phyloP scores from a whole-genome alignment of 2,329 filamentous ascomycete species.

The Talaromyces rugulosus region DNA sequence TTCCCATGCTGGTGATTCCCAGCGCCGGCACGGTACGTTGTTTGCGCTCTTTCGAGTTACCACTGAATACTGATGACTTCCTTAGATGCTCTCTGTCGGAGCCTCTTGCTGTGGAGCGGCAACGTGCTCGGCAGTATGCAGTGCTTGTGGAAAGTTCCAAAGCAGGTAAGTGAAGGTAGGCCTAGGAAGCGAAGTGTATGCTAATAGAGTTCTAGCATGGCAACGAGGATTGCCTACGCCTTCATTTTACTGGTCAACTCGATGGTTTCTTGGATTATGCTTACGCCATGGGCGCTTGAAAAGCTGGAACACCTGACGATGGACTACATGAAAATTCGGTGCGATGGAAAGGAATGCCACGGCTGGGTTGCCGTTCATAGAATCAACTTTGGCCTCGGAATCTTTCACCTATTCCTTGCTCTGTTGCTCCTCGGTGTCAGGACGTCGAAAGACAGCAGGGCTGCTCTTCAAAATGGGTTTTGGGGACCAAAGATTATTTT shows the following conservation, averaged over 20 bases:
- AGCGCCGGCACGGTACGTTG: conserved; percentile 75
- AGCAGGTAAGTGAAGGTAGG: conserved; percentile 64
- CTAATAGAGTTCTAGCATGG: conserved; percentile 60
- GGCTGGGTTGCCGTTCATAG: conserved; percentile 95
- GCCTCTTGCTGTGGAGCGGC: conserved; percentile 95
- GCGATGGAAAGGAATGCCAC: conserved; percentile 83
- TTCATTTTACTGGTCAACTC: conserved; percentile 94
- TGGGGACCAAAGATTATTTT: conserved; percentile 94
- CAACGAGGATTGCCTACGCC: conserved; percentile 93
- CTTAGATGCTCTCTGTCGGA: conserved; percentile 68
- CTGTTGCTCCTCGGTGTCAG: conserved; percentile 80
- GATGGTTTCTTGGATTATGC: conserved; percentile 97
- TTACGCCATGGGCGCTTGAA: conserved; percentile 96
- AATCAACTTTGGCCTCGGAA: conserved; percentile 93
- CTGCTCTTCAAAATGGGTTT: conserved; percentile 92
- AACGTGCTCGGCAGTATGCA: conserved; percentile 93
- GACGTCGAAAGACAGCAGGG: conserved; percentile 81
- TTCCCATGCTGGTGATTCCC: conserved; percentile 84
- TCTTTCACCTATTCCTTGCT: conserved; percentile 87
- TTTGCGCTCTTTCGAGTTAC: conserved; percentile 1
- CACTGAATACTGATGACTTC: conserved; percentile 12
- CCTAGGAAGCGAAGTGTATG: neutral
- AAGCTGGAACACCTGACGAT: conserved; percentile 89
- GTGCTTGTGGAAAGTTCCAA: conserved; percentile 91
- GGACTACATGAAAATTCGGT: conserved; percentile 94